phyloP scores from a whole-genome alignment of 1,139 yeast species.

The Zygosaccharomyces sapae region DNA sequence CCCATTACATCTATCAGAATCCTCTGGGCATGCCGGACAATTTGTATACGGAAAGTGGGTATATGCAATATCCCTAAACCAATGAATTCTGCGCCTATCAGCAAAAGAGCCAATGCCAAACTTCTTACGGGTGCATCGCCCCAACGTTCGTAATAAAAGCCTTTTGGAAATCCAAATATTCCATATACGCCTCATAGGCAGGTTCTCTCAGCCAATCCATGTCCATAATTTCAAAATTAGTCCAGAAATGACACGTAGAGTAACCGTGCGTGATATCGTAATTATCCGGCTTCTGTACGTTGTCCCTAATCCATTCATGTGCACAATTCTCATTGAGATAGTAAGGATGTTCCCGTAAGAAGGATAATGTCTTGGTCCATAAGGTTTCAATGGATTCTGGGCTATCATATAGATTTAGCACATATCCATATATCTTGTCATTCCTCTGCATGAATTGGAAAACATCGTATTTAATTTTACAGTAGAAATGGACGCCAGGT shows the following conservation, averaged over 20 bases:
- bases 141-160: constrained; percentile 88
- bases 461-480: constrained; percentile 73
- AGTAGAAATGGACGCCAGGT: constrained; percentile 76
- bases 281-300: constrained; percentile 43
- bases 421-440: constrained; percentile 76
- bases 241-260: constrained; percentile 91
- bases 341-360: constrained; percentile 47
- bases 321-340: constrained; percentile 65
- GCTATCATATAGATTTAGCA: constrained; percentile 67
- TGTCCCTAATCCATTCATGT: constrained; percentile 67
- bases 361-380: constrained; percentile 68
- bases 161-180: constrained; percentile 66
- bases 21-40: constrained; percentile 49
- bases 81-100: constrained; percentile 67
- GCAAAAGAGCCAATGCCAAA: constrained; percentile 71
- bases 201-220: constrained; percentile 70
- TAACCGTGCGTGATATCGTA: constrained; percentile 46
- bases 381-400: constrained; percentile 75
- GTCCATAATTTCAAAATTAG: constrained; percentile 80
- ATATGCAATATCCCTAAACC: constrained; percentile 88
- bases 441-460: constrained; percentile 68
- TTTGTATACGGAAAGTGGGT: constrained; percentile 67
- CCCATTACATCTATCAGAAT: constrained; percentile 39
- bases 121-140: constrained; percentile 97
- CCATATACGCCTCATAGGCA: constrained; percentile 60